phyloP scores from a whole-genome alignment of 257 asterid genomes.

The Thymus quinquecostatus region DNA sequence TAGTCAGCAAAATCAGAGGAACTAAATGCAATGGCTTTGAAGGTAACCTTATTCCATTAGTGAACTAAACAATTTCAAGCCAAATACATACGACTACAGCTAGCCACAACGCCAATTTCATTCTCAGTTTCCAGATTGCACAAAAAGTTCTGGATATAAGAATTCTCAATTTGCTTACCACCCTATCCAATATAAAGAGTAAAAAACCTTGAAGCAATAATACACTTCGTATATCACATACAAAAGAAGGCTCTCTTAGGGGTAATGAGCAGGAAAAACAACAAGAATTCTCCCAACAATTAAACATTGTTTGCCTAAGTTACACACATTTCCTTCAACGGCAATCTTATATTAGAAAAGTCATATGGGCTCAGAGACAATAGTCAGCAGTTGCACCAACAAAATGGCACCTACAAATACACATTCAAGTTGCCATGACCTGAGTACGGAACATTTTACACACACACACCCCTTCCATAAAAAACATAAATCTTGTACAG shows the following conservation, averaged over 20 bases:
- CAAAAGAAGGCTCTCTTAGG: neutral
- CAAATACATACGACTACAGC: neutral
- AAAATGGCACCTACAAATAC: neutral
- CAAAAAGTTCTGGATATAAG: neutral
- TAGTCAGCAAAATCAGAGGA: neutral
- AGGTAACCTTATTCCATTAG: neutral
- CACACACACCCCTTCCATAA: neutral
- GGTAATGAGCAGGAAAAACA: neutral
- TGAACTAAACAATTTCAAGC: neutral
- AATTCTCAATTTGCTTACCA: neutral
- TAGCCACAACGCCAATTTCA: neutral
- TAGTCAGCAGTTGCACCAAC: neutral
- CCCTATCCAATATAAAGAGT: neutral
- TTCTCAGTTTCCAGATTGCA: neutral
- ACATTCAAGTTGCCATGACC: neutral
- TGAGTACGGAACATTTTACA: neutral
- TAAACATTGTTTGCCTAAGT: neutral
- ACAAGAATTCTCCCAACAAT: neutral
- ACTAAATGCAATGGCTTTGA: neutral
- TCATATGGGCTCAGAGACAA: neutral
- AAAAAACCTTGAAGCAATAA: neutral
- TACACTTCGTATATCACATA: neutral
- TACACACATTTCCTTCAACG: neutral
- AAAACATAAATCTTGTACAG: neutral
- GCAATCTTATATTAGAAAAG: neutral